Percentiles rank a stretch among this genome's conserved stretches.
phyloP scores from a whole-genome alignment of 1,139 yeast genomes.

The Sugiyamaella paludigena region DNA sequence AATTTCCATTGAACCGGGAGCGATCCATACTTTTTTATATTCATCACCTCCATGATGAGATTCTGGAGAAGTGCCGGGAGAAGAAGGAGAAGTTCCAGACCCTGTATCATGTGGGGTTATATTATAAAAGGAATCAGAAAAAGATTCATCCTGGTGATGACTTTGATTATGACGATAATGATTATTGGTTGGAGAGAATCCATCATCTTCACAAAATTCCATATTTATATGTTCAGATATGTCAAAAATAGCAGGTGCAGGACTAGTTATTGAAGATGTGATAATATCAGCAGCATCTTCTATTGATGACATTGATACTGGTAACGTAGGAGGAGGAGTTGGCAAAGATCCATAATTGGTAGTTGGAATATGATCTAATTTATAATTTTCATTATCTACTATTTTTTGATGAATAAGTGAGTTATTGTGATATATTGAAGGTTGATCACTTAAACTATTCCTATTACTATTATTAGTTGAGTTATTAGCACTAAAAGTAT shows the following conservation, averaged over 20 bases:
- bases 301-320: not conserved
- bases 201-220: constrained; percentile 24
- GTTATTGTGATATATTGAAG: constrained; percentile 5
- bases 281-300: not conserved
- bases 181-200: no score
- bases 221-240: constrained; percentile 26
- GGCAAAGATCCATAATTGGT: not conserved
- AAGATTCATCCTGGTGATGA: constrained; percentile 29
- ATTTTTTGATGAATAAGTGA: constrained; percentile 24
- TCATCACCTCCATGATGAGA: constrained; percentile 13
- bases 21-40: constrained; percentile 10
- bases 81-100: constrained; percentile 15
- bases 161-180: not conserved
- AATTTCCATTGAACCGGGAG: constrained; percentile 10
- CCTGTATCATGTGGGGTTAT: constrained; percentile 7
- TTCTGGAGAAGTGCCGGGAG: constrained; percentile 14
- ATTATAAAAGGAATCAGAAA: constrained; percentile 15
- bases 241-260: constrained; percentile 18
- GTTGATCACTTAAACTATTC: constrained; percentile 2
- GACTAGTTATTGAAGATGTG: not conserved
- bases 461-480: constrained; percentile 4
- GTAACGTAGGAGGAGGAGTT: constrained; percentile 2
- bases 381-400: constrained; percentile 16
- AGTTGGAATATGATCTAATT: constrained; percentile 2
- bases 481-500: not conserved